phyloP scores from a whole-genome alignment of 306 rosid species.

The Medicago ruthenica region DNA sequence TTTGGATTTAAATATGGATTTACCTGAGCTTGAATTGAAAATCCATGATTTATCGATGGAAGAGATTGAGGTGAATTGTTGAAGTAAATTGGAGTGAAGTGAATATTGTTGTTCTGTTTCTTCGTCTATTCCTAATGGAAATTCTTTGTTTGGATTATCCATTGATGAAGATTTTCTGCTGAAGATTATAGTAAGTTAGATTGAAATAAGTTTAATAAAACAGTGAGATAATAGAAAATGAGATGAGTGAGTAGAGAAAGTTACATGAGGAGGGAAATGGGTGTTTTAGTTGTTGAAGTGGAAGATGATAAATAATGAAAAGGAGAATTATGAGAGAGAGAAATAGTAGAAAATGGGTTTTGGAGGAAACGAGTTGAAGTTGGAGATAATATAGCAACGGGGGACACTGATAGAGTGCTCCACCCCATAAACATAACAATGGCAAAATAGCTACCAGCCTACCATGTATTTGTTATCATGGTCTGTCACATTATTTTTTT shows the following conservation, averaged over 20 bases:
- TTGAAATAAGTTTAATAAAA: background rate
- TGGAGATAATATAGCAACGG: background rate
- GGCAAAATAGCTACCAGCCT: background rate
- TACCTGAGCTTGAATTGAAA: slow-evolving; percentile 65
- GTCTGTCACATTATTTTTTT: too few relatives aligned
- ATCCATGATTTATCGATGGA: slow-evolving; percentile 82
- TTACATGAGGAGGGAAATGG: slow-evolving; percentile 38
- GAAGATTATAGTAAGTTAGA: background rate
- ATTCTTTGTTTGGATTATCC: slow-evolving; percentile 60
- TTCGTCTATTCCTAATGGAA: slow-evolving; percentile 64
- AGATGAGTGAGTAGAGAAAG: background rate
- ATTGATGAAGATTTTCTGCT: slow-evolving; percentile 57
- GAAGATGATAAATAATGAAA: background rate
- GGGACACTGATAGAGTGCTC: background rate
- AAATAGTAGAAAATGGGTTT: background rate
- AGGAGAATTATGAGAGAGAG: background rate
- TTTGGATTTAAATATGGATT: background rate
- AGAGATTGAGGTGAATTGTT: slow-evolving; percentile 64
- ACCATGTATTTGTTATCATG: too few relatives aligned
- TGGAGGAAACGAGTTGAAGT: background rate
- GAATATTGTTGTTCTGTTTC: slow-evolving; percentile 68
- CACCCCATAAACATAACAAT: slow-evolving; percentile 6
- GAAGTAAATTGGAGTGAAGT: slow-evolving; percentile 73
- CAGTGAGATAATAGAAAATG: background rate
- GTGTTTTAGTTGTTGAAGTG: background rate